phyloP scores from a whole-genome alignment of 1,284 basidiomycete genomes.

The Cystobasidium slooffiae region DNA sequence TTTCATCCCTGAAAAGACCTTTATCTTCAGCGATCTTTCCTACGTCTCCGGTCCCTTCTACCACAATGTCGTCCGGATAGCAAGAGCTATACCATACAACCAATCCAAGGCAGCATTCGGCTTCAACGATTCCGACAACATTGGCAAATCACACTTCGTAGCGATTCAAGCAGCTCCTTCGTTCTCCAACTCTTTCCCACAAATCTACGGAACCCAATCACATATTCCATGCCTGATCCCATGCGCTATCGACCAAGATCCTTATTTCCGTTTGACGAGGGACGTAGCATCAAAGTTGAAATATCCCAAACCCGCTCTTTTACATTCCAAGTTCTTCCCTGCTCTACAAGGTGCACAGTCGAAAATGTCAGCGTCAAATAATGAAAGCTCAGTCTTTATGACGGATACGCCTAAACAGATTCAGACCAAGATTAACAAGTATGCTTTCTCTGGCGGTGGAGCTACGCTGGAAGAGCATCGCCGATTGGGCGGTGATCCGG shows the following conservation, averaged over 20 bases:
- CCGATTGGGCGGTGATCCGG: slow-evolving; percentile 83
- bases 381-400: slow-evolving; percentile 93
- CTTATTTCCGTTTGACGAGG: slow-evolving; percentile 93
- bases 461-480: slow-evolving; percentile 95
- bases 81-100: slow-evolving; percentile 88
- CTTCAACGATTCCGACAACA: slow-evolving; percentile 81
- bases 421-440: slow-evolving; percentile 94
- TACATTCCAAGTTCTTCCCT: slow-evolving; percentile 98
- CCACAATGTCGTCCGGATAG: slow-evolving; percentile 89
- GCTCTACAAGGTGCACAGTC: slow-evolving; percentile 96
- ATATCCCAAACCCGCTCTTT: slow-evolving; percentile 89
- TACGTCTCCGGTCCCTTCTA: slow-evolving; percentile 93
- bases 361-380: slow-evolving; percentile 96
- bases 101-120: slow-evolving; percentile 96
- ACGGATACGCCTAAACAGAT: slow-evolving; percentile 89
- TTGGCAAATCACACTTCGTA: slow-evolving; percentile 97
- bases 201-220: slow-evolving; percentile 85
- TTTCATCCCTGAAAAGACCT: slow-evolving; percentile 89
- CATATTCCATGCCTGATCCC: slow-evolving; percentile 94
- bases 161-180: slow-evolving; percentile 96
- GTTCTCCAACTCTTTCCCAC: slow-evolving; percentile 98
- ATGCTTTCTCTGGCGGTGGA: slow-evolving; percentile 60
- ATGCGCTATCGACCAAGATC: slow-evolving; percentile 91
- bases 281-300: slow-evolving; percentile 92
- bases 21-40: slow-evolving; percentile 93